A percentile compares a stretch with the other conserved stretches of the same genome.
These are phyloP conservation scores for Pythium scleroteichum DNA, from an alignment of 352 stramenopile genomes.

Conservation along the genomic window DNA sequence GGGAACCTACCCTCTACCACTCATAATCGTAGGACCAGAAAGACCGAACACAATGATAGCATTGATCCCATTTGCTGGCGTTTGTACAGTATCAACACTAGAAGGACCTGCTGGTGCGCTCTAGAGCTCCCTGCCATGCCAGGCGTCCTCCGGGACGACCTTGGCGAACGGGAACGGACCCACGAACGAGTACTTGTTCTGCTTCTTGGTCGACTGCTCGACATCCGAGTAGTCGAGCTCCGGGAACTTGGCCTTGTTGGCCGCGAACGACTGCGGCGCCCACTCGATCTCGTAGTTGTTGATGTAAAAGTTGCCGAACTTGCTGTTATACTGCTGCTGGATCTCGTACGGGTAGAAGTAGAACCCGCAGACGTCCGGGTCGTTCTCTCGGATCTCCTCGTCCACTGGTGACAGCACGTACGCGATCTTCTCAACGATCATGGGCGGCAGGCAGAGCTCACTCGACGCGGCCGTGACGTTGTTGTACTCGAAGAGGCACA, in stretches of 20 bases:
- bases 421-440: constrained; percentile 57
- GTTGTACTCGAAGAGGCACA: constrained; percentile 78
- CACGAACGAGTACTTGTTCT: constrained; percentile 66
- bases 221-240: constrained; percentile 64
- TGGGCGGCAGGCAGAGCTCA: constrained; percentile 61
- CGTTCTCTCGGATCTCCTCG: constrained; percentile 53
- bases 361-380: constrained; percentile 67
- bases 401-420: constrained; percentile 56
- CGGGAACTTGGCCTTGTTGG: constrained; percentile 50
- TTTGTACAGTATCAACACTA: no score
- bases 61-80: no score
- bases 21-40: no score
- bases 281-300: constrained; percentile 74
- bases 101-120: neutral
- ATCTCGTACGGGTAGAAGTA: constrained; percentile 81
- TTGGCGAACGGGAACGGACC: constrained; percentile 70
- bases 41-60: no score
- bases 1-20: no score
- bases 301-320: constrained; percentile 70
- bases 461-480: constrained; percentile 39
- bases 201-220: constrained; percentile 56
- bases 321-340: constrained; percentile 49
- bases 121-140: constrained; percentile 19
- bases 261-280: constrained; percentile 63
- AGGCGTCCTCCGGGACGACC: constrained; percentile 45